Conservation (phyloP, 257 asterid genomes). For the Marsdenia floribunda region DNA sequence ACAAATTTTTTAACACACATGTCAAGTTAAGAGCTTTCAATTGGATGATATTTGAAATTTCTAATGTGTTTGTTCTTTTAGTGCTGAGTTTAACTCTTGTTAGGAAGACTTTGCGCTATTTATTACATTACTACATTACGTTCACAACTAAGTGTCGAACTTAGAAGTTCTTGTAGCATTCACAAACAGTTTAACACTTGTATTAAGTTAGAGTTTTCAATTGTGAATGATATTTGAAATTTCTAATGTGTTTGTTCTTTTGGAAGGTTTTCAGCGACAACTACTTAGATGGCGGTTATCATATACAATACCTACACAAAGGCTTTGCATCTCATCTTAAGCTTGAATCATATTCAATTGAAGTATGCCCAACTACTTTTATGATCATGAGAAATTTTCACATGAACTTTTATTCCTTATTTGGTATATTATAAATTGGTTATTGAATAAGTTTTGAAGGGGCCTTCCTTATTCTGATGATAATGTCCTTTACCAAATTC, state of each 20-base stretch:
- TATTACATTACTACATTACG: too few relatives aligned
- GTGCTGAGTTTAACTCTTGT: too few relatives aligned
- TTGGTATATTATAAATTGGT: not conserved
- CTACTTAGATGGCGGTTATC: slow-evolving; percentile 94
- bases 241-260: not conserved
- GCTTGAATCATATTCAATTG: slow-evolving; percentile 69
- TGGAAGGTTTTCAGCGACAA: slow-evolving; percentile 91
- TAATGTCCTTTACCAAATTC: slow-evolving; percentile 2
- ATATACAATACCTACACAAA: slow-evolving; percentile 84
- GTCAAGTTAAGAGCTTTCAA: too few relatives aligned
- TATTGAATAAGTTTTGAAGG: not conserved
- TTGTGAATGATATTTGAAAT: not conserved
- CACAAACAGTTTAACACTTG: too few relatives aligned
- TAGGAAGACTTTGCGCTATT: too few relatives aligned
- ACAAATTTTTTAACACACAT: too few relatives aligned
- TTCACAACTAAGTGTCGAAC: too few relatives aligned
- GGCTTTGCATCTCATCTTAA: slow-evolving; percentile 73
- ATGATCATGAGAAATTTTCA: too few relatives aligned
- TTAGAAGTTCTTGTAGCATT: too few relatives aligned
- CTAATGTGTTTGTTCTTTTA: slow-evolving; percentile 2
- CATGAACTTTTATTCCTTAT: not conserved
- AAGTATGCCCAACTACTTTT: slow-evolving; percentile 29
- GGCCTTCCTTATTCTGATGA: not conserved
- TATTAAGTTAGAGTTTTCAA: too few relatives aligned
- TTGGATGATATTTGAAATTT: not conserved